Evolutionary conservation across 163 green algal species (phyloP).

Genomic region (Coccomyxa subellipsoidea): DNA sequence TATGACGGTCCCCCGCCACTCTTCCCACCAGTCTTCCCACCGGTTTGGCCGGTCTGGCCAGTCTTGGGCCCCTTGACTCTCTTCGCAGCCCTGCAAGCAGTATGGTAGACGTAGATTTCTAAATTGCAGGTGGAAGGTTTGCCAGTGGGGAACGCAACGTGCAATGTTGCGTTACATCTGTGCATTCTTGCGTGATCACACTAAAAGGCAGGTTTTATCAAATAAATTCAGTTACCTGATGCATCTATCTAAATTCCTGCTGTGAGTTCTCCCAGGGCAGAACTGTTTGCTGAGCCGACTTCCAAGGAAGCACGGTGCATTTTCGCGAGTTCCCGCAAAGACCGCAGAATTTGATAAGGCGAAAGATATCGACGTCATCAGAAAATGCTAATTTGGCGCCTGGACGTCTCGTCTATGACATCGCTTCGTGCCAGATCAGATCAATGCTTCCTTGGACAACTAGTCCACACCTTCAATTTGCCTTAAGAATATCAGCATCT

Average conservation of each 20-base stretch:
- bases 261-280: neutral
- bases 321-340: too few relatives aligned
- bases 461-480: too few relatives aligned
- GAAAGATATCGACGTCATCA: neutral
- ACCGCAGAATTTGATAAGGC: neutral
- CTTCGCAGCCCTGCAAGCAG: conserved; percentile 28
- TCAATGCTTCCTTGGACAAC: too few relatives aligned
- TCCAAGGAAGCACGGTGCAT: neutral
- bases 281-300: neutral
- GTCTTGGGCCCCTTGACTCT: conserved; percentile 20
- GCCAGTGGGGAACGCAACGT: too few relatives aligned
- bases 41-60: too few relatives aligned
- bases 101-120: neutral
- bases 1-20: conserved; percentile 9
- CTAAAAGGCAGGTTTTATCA: neutral
- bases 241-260: neutral
- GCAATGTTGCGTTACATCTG: too few relatives aligned
- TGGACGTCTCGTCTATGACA: too few relatives aligned
- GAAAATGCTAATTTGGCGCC: too few relatives aligned
- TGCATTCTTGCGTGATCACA: neutral
- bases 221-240: neutral
- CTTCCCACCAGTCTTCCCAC: neutral
- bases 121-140: neutral
- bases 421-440: too few relatives aligned
- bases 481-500: too few relatives aligned